A percentile compares a stretch with the other conserved stretches of the same genome.
Conservation (phyloP, 179 eudicot genomes). For the Drosera spatulata region DNA sequence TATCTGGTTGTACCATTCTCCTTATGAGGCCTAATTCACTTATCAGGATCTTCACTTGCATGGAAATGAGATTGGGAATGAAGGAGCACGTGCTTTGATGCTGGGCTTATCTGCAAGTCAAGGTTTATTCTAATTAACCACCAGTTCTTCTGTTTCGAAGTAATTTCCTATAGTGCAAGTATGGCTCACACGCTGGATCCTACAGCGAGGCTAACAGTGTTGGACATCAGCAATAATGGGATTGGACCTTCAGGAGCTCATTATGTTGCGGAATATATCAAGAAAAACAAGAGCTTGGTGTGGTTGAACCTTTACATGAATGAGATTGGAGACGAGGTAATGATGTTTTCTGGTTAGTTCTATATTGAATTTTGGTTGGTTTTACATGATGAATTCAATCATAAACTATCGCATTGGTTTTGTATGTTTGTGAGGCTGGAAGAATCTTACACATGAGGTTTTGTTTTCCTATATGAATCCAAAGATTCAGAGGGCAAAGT, state of each 20-base stretch:
- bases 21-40: neutral
- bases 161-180: neutral
- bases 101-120: slow-evolving; percentile 48
- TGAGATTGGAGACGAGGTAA: slow-evolving; percentile 95
- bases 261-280: slow-evolving; percentile 71
- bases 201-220: slow-evolving; percentile 48
- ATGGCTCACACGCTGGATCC: slow-evolving; percentile 7
- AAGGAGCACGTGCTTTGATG: slow-evolving; percentile 80
- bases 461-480: too few relatives aligned
- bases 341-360: neutral
- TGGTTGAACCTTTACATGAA: slow-evolving; percentile 80
- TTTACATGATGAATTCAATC: too few relatives aligned
- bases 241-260: slow-evolving; percentile 72
- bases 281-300: slow-evolving; percentile 59
- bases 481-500: too few relatives aligned
- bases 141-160: neutral
- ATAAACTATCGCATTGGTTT: too few relatives aligned
- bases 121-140: slow-evolving; percentile 29
- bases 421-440: too few relatives aligned
- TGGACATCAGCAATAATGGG: slow-evolving; percentile 84
- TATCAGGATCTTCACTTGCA: slow-evolving; percentile 74
- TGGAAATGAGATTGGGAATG: slow-evolving; percentile 92
- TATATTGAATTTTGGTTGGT: neutral
- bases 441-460: too few relatives aligned
- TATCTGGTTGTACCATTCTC: too few relatives aligned